Evolutionary conservation across 805 yeast species (phyloP).

Genomic region (Priceomyces haplophilus): DNA sequence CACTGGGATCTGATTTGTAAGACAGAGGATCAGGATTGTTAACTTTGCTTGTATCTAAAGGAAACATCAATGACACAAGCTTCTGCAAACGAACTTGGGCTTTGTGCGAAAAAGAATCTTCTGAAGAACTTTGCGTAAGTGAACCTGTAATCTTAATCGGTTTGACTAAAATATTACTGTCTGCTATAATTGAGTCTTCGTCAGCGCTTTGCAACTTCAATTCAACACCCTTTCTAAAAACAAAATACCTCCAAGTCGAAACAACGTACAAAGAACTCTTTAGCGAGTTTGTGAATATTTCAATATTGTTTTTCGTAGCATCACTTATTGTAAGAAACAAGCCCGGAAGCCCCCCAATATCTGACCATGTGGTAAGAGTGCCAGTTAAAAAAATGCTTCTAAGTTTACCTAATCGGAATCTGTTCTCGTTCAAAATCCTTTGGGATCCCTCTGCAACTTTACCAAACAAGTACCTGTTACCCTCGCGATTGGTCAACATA

Average conservation of each 20-base stretch:
- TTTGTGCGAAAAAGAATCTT: constrained; percentile 4
- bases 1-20: constrained; percentile 36
- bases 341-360: constrained; percentile 93
- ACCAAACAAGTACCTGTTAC: constrained; percentile 68
- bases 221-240: constrained; percentile 70
- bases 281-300: constrained; percentile 46
- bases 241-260: constrained; percentile 83
- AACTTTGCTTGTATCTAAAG: constrained; percentile 41
- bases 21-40: constrained; percentile 38
- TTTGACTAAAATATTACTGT: constrained; percentile 35
- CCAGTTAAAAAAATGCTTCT: constrained; percentile 77
- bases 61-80: constrained; percentile 56
- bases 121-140: neutral
- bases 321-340: constrained; percentile 77
- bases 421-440: constrained; percentile 62
- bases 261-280: constrained; percentile 47
- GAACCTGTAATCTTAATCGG: constrained; percentile 29
- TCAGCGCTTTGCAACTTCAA: constrained; percentile 36
- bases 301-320: constrained; percentile 59
- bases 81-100: constrained; percentile 23
- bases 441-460: constrained; percentile 85
- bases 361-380: constrained; percentile 59
- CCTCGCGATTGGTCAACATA: constrained; percentile 47
- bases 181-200: constrained; percentile 29
- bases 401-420: constrained; percentile 54